Percentiles rank a stretch among this genome's conserved stretches.
These are phyloP conservation scores for Sphaerosporella brunnea DNA, from an alignment of 495 filamentous ascomycete species.

Conservation along the genomic window DNA sequence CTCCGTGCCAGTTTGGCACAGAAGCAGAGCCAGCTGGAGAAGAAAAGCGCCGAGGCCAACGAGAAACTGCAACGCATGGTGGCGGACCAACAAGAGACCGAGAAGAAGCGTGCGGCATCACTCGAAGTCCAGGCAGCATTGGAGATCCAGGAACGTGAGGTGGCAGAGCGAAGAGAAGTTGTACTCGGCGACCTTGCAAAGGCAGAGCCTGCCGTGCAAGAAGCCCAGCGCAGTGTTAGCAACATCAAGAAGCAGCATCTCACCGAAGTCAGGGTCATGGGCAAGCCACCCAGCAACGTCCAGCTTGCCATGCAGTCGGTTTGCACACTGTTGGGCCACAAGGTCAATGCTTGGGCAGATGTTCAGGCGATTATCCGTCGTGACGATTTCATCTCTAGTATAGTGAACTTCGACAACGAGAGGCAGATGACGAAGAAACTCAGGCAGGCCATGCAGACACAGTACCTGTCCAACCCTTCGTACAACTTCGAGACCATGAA, in stretches of 20 bases:
- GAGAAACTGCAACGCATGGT: constrained; percentile 96
- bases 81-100: constrained; percentile 86
- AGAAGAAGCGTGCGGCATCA: constrained; percentile 71
- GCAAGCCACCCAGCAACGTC: constrained; percentile 72
- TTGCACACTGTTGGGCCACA: constrained; percentile 83
- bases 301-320: constrained; percentile 86
- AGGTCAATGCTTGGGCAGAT: constrained; percentile 71
- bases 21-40: constrained; percentile 83
- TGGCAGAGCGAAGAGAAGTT: constrained; percentile 63
- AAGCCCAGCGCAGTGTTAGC: constrained; percentile 86
- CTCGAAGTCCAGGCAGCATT: constrained; percentile 73
- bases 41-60: constrained; percentile 86
- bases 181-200: constrained; percentile 74
- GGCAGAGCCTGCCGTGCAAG: constrained; percentile 81
- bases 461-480: constrained; percentile 77
- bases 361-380: constrained; percentile 72
- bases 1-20: constrained; percentile 73
- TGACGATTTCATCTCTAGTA: constrained; percentile 95
- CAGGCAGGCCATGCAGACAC: constrained; percentile 74
- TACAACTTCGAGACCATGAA: constrained; percentile 94
- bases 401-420: constrained; percentile 94
- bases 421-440: constrained; percentile 73
- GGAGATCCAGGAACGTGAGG: constrained; percentile 77
- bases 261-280: constrained; percentile 94
- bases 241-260: constrained; percentile 95